Evolutionary conservation across 345 rosid genomes (phyloP).

Genomic region (Iberis pinnata): DNA sequence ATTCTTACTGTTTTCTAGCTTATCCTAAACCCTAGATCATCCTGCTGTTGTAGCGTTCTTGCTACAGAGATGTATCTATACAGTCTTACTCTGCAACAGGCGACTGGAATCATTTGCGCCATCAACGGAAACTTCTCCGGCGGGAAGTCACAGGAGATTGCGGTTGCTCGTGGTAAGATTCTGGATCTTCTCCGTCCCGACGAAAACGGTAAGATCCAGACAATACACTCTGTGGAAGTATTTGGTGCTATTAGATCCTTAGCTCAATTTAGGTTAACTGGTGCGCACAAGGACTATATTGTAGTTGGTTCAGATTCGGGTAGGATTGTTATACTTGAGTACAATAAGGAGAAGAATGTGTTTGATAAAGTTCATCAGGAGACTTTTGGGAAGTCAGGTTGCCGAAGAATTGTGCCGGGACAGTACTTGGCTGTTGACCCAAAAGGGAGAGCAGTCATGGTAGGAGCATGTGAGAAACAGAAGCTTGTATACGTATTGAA

Average conservation of each 20-base stretch:
- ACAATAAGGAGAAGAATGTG: slow-evolving; percentile 74
- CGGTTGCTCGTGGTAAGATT: slow-evolving; percentile 89
- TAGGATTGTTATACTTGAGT: slow-evolving; percentile 82
- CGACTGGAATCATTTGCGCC: slow-evolving; percentile 80
- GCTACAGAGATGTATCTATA: slow-evolving; percentile 67
- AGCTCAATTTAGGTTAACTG: slow-evolving; percentile 89
- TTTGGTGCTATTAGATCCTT: slow-evolving; percentile 86
- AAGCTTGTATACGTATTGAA: slow-evolving; percentile 93
- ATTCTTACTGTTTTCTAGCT: not conserved
- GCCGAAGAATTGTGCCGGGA: slow-evolving; percentile 90
- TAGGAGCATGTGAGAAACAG: slow-evolving; percentile 96
- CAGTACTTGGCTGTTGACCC: slow-evolving; percentile 92
- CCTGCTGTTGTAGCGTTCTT: not conserved
- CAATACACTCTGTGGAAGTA: slow-evolving; percentile 78
- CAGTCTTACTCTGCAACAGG: slow-evolving; percentile 83
- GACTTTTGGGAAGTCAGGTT: slow-evolving; percentile 94
- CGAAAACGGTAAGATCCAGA: slow-evolving; percentile 81
- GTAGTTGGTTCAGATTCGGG: slow-evolving; percentile 99
- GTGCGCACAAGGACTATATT: slow-evolving; percentile 79
- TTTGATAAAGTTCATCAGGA: slow-evolving; percentile 92
- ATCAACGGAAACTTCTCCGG: slow-evolving; percentile 97
- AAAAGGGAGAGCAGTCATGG: slow-evolving; percentile 91
- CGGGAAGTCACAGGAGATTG: slow-evolving; percentile 80
- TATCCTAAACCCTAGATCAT: not conserved
- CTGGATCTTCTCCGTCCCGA: slow-evolving; percentile 95